These are phyloP conservation scores for Lasiodiplodia sp. DNA, from an alignment of 2,329 filamentous ascomycete species.

Conservation along the genomic window DNA sequence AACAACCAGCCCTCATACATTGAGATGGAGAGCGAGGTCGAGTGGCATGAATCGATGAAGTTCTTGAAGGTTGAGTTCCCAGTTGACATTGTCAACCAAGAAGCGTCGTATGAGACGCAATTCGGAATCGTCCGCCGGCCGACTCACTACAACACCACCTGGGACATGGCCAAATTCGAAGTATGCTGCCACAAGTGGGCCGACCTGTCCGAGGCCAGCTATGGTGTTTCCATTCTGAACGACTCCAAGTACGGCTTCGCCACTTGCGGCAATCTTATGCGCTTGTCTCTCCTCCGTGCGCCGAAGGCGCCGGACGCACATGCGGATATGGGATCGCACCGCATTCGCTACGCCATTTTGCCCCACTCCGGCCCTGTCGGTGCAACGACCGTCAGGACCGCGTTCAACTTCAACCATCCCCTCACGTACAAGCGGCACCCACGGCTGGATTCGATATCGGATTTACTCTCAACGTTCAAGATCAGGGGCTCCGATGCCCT, in stretches of 20 bases:
- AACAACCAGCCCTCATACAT: conserved; percentile 73
- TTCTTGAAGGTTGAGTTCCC: conserved; percentile 99
- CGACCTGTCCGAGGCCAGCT: conserved; percentile 85
- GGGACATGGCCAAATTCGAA: conserved; percentile 98
- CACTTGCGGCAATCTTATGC: conserved; percentile 87
- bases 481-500: conserved; percentile 71
- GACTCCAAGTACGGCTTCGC: conserved; percentile 97
- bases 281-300: conserved; percentile 82
- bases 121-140: conserved; percentile 88
- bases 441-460: conserved; percentile 36
- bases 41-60: conserved; percentile 96
- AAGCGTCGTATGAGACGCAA: conserved; percentile 94
- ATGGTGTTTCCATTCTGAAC: conserved; percentile 91
- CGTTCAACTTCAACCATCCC: conserved; percentile 90
- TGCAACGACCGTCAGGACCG: conserved; percentile 78
- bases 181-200: conserved; percentile 96
- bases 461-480: conserved; percentile 64
- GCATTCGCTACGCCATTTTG: conserved; percentile 88
- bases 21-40: conserved; percentile 84
- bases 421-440: conserved; percentile 62
- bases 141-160: conserved; percentile 97
- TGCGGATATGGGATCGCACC: conserved; percentile 88
- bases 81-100: conserved; percentile 86
- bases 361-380: conserved; percentile 80
- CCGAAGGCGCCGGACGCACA: conserved; percentile 93